These are phyloP conservation scores for Parmelia sp. DNA, from an alignment of 495 filamentous ascomycete genomes.

Conservation along the genomic window DNA sequence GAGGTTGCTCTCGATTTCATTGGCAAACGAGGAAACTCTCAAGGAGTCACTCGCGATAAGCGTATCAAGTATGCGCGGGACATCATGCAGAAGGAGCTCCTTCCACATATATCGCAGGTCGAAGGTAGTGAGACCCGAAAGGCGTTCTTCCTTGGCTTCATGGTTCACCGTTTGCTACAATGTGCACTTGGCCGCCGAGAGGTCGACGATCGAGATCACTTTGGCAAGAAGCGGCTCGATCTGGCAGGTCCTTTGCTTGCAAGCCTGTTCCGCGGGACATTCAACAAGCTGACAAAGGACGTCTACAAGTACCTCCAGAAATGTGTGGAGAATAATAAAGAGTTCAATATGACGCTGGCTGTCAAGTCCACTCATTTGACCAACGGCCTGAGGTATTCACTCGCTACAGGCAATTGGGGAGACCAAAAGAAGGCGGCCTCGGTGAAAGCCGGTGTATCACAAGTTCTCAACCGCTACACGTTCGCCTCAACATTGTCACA, in stretches of 20 bases:
- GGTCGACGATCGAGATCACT: conserved; percentile 95
- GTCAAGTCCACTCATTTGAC: conserved; percentile 87
- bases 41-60: conserved; percentile 70
- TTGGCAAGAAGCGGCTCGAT: conserved; percentile 97
- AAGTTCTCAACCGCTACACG: conserved; percentile 96
- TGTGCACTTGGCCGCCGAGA: conserved; percentile 86
- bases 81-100: conserved; percentile 91
- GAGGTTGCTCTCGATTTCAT: conserved; percentile 96
- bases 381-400: conserved; percentile 89
- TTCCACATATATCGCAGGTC: conserved; percentile 92
- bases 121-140: conserved; percentile 97
- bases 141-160: conserved; percentile 97
- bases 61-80: conserved; percentile 88
- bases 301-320: conserved; percentile 83
- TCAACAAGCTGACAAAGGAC: conserved; percentile 80
- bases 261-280: conserved; percentile 82
- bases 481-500: conserved; percentile 95
- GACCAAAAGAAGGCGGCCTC: conserved; percentile 96
- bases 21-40: conserved; percentile 75
- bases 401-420: conserved; percentile 99
- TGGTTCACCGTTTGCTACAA: conserved; percentile 91
- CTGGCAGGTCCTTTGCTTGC: conserved; percentile 90
- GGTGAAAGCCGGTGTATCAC: conserved; percentile 92
- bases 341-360: conserved; percentile 83
- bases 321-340: conserved; percentile 78